phyloP scores from a whole-genome alignment of 1,139 yeast species.

The Lodderomyces beijingensis region DNA sequence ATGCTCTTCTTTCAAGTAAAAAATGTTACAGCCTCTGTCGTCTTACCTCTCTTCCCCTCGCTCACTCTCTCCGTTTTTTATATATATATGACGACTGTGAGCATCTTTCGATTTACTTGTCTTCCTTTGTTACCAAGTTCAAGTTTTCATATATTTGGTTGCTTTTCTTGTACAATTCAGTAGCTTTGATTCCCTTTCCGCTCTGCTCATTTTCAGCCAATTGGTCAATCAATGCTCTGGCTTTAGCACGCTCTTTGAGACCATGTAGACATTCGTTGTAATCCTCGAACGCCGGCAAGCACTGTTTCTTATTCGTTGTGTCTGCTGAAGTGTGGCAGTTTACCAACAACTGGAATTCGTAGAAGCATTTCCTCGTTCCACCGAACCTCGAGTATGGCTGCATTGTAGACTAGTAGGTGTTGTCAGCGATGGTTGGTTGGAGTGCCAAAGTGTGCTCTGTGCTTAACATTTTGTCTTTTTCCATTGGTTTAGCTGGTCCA shows the following conservation, averaged over 20 bases:
- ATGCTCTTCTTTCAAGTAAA: no score
- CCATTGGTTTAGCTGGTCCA: no score
- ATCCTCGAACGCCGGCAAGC: conserved; percentile 45
- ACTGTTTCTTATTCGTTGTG: conserved; percentile 38
- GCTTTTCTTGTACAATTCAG: conserved; percentile 42
- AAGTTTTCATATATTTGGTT: conserved; percentile 44
- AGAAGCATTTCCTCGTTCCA: conserved; percentile 49
- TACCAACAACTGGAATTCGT: conserved; percentile 44
- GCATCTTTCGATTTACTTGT: conserved; percentile 1
- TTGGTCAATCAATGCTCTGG: conserved; percentile 44
- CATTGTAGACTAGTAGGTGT: no score
- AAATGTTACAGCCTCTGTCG: no score
- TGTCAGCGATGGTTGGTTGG: no score
- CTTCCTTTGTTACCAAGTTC: conserved; percentile 28
- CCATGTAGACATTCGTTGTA: conserved; percentile 50
- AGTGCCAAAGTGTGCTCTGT: no score
- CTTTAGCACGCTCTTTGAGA: conserved; percentile 44
- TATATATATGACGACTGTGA: not conserved
- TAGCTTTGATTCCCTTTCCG: conserved; percentile 40
- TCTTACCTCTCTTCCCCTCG: no score
- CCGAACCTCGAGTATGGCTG: conserved; percentile 50
- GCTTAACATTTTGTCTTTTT: no score
- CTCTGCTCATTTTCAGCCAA: conserved; percentile 41
- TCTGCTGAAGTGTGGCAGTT: conserved; percentile 48
- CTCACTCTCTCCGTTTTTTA: no score